Evolutionary conservation across 768 basidiomycete genomes (phyloP), one percentile per base, ranked within the genome.

Genomic region (Amyloporia xantha): DNA sequence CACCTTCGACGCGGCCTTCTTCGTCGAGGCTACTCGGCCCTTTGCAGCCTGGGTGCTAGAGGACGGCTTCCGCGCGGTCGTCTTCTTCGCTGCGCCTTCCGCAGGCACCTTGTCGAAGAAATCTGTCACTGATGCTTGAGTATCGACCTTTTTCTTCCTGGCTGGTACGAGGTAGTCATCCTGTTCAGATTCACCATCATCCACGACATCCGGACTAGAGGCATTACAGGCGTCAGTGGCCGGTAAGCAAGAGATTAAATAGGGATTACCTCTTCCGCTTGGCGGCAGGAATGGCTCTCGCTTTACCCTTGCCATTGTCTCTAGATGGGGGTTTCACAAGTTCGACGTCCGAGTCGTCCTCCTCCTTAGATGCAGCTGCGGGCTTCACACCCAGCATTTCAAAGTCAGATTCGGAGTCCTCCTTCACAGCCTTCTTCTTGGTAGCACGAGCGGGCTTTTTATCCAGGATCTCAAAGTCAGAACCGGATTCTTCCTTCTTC

Each of bases 261-360:
- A 13, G 12, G 27, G 17, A 3, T 1, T 9, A 84, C 87, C 78
- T 85, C 66, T 89, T 91, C 37, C 86, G 79, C 66, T 90, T 90
- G 38, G 44, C 23, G 0, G 54, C 41, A 0, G 67, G 61, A 13
- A 59, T 56, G 15, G 62, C 61, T 57, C 70, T 71, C 2, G 66
- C 71, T 54, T 78, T 81, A 30, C 62, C 71, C 49, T 77, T 78
- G 27, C 64, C 69, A 48, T 72, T 78, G 5, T 62, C 55, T 48
- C 64, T 53, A 19, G 60, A 45, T 7, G 52, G 33, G 5, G 50
- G 40, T 2, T 49, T 39, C 4, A 50, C 61, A 23, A 68, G 53
- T 28, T 72, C 75, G 10, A 68, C 64, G 33, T 76, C 77, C 6
- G 68, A 68, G 20, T 77, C 77, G 1, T 68, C 64, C 21, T 71